phyloP scores from a whole-genome alignment of 331 rosid species.

The Cydonia oblonga region DNA sequence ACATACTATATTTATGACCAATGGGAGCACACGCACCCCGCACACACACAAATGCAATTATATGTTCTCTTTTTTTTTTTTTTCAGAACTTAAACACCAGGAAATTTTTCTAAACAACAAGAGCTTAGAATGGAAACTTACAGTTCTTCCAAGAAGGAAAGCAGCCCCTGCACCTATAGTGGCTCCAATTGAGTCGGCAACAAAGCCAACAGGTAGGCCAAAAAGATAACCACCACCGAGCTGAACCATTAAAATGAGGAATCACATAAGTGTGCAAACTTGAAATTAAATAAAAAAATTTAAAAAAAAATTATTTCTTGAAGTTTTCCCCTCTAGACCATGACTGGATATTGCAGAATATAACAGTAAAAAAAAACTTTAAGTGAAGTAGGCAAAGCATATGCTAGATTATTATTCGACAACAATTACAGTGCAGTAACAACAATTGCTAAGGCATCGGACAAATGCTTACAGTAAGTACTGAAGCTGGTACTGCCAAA shows the following conservation, averaged over 20 bases:
- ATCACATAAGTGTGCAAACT: slow-evolving; percentile 14
- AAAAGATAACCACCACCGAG: slow-evolving; percentile 97
- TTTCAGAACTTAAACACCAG: background rate
- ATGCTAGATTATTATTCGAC: background rate
- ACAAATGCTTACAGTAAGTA: slow-evolving; percentile 66
- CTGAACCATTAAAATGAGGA: slow-evolving; percentile 37
- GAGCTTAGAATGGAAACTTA: slow-evolving; percentile 27
- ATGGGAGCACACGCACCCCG: background rate
- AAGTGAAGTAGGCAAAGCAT: background rate
- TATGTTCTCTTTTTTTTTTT: background rate
- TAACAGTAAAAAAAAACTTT: background rate
- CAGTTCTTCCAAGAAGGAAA: slow-evolving; percentile 90
- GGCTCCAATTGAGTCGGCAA: slow-evolving; percentile 93
- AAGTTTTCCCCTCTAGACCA: background rate
- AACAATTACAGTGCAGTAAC: background rate
- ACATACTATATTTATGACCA: background rate
- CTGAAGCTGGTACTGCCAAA: slow-evolving; percentile 96
- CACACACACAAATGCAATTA: no score
- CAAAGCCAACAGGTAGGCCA: slow-evolving; percentile 86
- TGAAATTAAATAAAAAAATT: background rate
- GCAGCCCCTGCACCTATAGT: slow-evolving; percentile 92
- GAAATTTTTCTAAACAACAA: background rate
- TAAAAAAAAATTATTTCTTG: background rate
- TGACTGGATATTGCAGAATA: background rate
- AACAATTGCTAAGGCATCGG: background rate